These are phyloP conservation scores for Penicillium cosmopolitanum DNA, from an alignment of 495 filamentous ascomycete species.

Conservation along the genomic window DNA sequence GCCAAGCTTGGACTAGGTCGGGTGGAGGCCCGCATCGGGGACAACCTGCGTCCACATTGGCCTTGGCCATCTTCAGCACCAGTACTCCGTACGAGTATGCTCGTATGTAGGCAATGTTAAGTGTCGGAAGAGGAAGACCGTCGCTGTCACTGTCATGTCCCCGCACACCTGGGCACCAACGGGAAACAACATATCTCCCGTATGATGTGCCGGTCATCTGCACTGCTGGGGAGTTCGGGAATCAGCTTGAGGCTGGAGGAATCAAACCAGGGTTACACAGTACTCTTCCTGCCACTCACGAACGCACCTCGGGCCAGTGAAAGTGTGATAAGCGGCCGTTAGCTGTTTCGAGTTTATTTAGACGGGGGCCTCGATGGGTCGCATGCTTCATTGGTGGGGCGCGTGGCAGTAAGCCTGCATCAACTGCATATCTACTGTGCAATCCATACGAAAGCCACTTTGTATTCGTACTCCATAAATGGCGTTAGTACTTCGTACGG, in stretches of 20 bases:
- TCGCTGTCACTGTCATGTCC: neutral
- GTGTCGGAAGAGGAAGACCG: too few species aligned
- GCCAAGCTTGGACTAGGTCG: slow-evolving; percentile 6
- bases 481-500: neutral
- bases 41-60: slow-evolving; percentile 8
- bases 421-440: neutral
- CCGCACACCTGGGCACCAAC: neutral
- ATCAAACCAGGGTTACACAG: neutral
- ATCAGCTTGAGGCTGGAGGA: slow-evolving; percentile 15
- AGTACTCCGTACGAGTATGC: too few species aligned
- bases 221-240: slow-evolving; percentile 4
- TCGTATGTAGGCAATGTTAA: too few species aligned
- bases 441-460: neutral
- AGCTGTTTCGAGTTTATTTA: slow-evolving; percentile 54
- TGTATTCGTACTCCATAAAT: neutral
- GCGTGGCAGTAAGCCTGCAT: slow-evolving; percentile 1
- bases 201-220: slow-evolving; percentile 10
- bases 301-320: slow-evolving; percentile 15
- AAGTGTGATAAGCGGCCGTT: slow-evolving; percentile 37
- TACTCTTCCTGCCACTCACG: slow-evolving; percentile 6
- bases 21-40: slow-evolving; percentile 32
- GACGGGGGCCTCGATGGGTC: slow-evolving; percentile 17
- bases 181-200: slow-evolving; percentile 14
- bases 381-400: slow-evolving; percentile 2
- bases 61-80: too few species aligned